Percentiles rank a stretch among this genome's conserved stretches.
These are phyloP conservation scores for Pseudogymnoascus sp. DNA, from an alignment of 2,329 filamentous ascomycete species.

Conservation along the genomic window DNA sequence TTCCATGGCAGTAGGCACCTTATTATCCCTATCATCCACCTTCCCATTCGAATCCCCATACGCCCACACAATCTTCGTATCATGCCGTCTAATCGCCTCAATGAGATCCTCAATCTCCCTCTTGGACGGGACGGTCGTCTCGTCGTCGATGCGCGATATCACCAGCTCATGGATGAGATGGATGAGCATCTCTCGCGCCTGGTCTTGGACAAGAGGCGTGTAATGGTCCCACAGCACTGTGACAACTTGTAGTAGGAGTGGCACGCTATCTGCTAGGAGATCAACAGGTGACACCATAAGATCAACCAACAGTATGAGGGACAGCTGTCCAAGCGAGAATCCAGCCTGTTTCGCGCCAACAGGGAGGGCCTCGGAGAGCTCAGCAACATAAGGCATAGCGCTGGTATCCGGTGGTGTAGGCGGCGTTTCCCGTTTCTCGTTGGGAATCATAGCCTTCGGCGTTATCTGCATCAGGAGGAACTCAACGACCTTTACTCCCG, in stretches of 20 bases:
- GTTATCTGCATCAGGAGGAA: slow-evolving; percentile 86
- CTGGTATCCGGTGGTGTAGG: slow-evolving; percentile 66
- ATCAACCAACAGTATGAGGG: slow-evolving; percentile 88
- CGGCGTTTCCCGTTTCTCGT: slow-evolving; percentile 66
- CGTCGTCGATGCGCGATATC: slow-evolving; percentile 62
- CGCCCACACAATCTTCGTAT: slow-evolving; percentile 79
- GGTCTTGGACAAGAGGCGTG: slow-evolving; percentile 87
- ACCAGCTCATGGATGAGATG: slow-evolving; percentile 95
- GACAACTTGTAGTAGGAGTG: slow-evolving; percentile 81
- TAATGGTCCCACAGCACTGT: slow-evolving; percentile 97
- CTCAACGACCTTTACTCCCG: slow-evolving; percentile 87
- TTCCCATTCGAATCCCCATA: slow-evolving; percentile 89
- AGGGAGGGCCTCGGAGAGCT: slow-evolving; percentile 70
- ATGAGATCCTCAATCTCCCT: slow-evolving; percentile 79
- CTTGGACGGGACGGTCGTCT: slow-evolving; percentile 54
- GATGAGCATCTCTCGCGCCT: slow-evolving; percentile 94
- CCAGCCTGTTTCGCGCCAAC: slow-evolving; percentile 87
- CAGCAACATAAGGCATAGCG: slow-evolving; percentile 80
- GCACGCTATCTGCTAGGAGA: slow-evolving; percentile 69
- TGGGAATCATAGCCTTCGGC: slow-evolving; percentile 94
- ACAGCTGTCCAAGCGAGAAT: slow-evolving; percentile 86
- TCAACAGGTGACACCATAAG: slow-evolving; percentile 89
- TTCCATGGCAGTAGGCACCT: slow-evolving; percentile 83
- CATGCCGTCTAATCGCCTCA: slow-evolving; percentile 77
- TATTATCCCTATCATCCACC: slow-evolving; percentile 64